Evolutionary conservation across 345 rosid species (phyloP).

Genomic region (Geranium brycei): DNA sequence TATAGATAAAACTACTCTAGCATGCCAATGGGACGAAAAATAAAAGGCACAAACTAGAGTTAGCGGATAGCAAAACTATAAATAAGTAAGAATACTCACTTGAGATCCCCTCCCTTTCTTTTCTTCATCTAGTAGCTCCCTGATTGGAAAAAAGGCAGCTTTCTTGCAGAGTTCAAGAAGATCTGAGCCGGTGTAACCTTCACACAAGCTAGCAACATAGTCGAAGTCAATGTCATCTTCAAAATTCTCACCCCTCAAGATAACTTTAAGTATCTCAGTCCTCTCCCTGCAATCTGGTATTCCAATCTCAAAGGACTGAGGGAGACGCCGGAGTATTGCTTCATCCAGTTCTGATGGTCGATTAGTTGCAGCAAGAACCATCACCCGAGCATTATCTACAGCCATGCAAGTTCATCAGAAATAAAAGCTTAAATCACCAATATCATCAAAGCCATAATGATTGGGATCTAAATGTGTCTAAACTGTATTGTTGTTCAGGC

Average conservation of each 20-base stretch:
- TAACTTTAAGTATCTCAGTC: slow-evolving; percentile 69
- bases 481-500: neutral
- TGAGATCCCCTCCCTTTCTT: slow-evolving; percentile 42
- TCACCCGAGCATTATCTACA: slow-evolving; percentile 78
- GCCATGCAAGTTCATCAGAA: slow-evolving; percentile 3
- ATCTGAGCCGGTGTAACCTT: slow-evolving; percentile 88
- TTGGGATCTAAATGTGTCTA: too few species aligned
- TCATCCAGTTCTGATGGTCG: slow-evolving; percentile 97
- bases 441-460: neutral
- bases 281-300: slow-evolving; percentile 65
- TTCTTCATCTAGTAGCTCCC: slow-evolving; percentile 75
- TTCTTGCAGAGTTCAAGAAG: slow-evolving; percentile 94
- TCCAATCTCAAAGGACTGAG: slow-evolving; percentile 97
- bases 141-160: slow-evolving; percentile 81
- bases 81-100: slow-evolving; percentile 30
- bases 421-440: neutral
- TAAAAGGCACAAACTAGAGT: too few species aligned
- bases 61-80: too few species aligned
- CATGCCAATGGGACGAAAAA: neutral
- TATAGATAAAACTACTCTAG: too few species aligned
- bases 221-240: slow-evolving; percentile 57
- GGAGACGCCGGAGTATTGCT: slow-evolving; percentile 87
- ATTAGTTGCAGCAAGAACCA: slow-evolving; percentile 98
- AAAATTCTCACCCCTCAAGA: slow-evolving; percentile 65
- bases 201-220: slow-evolving; percentile 52